Conservation (phyloP, 257 asterid species). For the Agastache rugosa region DNA sequence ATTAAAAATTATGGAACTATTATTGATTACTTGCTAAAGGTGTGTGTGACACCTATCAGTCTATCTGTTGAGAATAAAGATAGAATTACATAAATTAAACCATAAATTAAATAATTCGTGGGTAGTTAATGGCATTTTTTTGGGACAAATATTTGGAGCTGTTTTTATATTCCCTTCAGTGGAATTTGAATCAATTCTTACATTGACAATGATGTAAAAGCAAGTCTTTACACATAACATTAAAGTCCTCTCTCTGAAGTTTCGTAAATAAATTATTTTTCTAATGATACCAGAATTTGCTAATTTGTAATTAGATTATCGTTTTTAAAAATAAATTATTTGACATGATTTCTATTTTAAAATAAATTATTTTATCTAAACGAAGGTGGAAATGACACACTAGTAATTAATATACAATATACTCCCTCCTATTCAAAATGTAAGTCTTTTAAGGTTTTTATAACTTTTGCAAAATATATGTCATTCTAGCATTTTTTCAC, state of each 20-base stretch:
- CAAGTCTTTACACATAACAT: neutral
- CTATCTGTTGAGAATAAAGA: no score
- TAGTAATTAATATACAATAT: neutral
- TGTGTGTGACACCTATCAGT: no score
- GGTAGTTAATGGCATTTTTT: neutral
- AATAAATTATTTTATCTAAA: neutral
- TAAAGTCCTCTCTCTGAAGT: neutral
- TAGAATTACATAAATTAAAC: no score
- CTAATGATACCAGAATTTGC: neutral
- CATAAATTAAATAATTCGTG: neutral
- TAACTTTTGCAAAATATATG: no score
- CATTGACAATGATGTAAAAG: constrained; percentile 13
- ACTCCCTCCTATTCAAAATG: no score
- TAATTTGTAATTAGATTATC: neutral
- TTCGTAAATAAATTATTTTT: neutral
- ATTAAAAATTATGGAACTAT: no score
- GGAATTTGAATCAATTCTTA: constrained; percentile 32
- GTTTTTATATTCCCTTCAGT: neutral
- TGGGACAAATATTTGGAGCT: constrained; percentile 1
- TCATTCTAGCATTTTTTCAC: no score
- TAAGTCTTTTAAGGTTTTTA: no score
- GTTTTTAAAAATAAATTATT: neutral
- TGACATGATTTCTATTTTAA: neutral
- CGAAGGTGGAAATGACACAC: neutral
- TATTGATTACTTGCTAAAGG: no score